Percentiles rank a stretch among this genome's conserved stretches.
These are phyloP conservation scores for Oryza meyeriana DNA, from an alignment of 176 grass and related monocot species.

Conservation along the genomic window DNA sequence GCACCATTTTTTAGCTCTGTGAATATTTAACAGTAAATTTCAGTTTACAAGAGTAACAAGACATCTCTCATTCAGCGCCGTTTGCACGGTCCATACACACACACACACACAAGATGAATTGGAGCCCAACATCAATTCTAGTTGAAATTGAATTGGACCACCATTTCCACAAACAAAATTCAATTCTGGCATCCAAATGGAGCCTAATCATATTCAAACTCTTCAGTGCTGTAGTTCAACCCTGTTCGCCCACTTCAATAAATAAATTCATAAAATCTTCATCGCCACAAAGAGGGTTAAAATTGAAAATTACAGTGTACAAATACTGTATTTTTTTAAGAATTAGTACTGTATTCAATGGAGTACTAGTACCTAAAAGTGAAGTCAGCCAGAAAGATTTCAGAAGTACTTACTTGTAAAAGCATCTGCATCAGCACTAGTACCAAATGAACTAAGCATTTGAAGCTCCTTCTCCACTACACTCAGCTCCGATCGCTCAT, in stretches of 20 bases:
- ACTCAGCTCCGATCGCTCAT: slow-evolving; percentile 37
- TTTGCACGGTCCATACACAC: background rate
- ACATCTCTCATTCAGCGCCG: background rate
- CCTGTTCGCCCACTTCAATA: background rate
- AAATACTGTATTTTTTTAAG: background rate
- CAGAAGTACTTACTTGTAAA: slow-evolving; percentile 32
- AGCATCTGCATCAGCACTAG: slow-evolving; percentile 9
- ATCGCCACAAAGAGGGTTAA: background rate
- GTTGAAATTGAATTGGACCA: background rate
- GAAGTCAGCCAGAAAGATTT: background rate
- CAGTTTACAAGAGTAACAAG: background rate
- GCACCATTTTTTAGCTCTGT: background rate
- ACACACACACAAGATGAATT: too few relatives aligned
- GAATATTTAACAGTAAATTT: background rate
- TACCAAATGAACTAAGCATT: slow-evolving; percentile 54
- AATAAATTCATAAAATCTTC: slow-evolving; percentile 7
- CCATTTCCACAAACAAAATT: background rate
- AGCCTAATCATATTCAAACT: background rate
- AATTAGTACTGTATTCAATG: slow-evolving; percentile 3
- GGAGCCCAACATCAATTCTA: background rate
- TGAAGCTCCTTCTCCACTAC: slow-evolving; percentile 57
- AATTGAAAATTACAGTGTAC: background rate
- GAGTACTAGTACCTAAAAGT: background rate
- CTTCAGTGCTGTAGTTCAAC: slow-evolving; percentile 13
- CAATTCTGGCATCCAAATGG: background rate